Evolutionary conservation across 768 basidiomycete genomes (phyloP).

Genomic region (Hemileccinum rubropunctum): DNA sequence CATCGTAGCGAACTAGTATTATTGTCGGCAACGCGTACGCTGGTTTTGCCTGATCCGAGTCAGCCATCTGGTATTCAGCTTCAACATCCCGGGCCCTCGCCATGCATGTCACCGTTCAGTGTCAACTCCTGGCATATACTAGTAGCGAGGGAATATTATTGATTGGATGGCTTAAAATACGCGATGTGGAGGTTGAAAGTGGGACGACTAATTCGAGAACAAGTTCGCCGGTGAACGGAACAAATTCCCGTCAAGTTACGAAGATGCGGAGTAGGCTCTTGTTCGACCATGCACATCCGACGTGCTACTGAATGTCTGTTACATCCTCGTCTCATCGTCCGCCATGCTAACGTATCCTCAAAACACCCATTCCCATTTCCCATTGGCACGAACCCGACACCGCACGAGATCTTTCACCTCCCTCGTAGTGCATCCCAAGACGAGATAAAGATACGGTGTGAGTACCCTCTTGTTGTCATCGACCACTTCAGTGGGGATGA

Average conservation of each 20-base stretch:
- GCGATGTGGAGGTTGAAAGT: too few relatives aligned
- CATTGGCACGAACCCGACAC: conserved; percentile 49
- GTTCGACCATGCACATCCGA: not conserved
- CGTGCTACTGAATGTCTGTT: not conserved
- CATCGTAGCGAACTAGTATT: too few relatives aligned
- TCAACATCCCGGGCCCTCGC: too few relatives aligned
- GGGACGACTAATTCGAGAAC: too few relatives aligned
- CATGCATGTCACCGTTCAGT: too few relatives aligned
- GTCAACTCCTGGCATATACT: too few relatives aligned
- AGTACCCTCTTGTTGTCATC: conserved; percentile 17
- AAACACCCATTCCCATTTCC: conserved; percentile 48
- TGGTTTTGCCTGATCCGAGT: too few relatives aligned
- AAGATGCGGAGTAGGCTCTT: not conserved
- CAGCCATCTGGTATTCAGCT: too few relatives aligned
- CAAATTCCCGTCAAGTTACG: not conserved
- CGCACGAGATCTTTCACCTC: conserved; percentile 74
- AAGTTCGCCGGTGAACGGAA: not conserved
- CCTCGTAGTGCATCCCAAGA: conserved; percentile 49
- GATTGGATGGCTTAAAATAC: too few relatives aligned
- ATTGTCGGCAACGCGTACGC: too few relatives aligned
- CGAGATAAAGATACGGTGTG: conserved; percentile 69
- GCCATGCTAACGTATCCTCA: conserved; percentile 14
- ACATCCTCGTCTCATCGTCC: not conserved
- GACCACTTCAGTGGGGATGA: too few relatives aligned
- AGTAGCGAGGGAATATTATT: too few relatives aligned